These are phyloP conservation scores for Dentiscutata heterogama DNA, from an alignment of 371 early-diverging fungal genomes.

Conservation along the genomic window DNA sequence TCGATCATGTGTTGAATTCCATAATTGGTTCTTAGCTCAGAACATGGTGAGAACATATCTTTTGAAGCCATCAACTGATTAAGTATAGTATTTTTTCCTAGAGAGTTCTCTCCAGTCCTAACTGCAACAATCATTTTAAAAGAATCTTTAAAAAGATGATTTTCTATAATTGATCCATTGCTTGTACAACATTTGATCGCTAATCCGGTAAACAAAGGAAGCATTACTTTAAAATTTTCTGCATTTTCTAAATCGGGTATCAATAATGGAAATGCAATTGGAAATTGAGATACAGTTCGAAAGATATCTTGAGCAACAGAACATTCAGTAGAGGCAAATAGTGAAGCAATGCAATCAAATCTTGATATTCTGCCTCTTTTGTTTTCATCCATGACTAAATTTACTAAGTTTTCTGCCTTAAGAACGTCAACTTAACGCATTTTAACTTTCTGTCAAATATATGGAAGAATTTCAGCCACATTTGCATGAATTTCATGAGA, in stretches of 20 bases:
- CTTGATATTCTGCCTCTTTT: conserved; percentile 12
- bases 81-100: conserved; percentile 36
- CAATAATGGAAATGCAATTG: conserved; percentile 41
- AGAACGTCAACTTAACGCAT: conserved; percentile 44
- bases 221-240: conserved; percentile 37
- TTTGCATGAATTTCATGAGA: neutral
- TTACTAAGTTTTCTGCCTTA: neutral
- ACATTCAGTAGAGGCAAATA: conserved; percentile 24
- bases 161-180: conserved; percentile 43
- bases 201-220: conserved; percentile 34
- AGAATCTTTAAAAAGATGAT: conserved; percentile 37
- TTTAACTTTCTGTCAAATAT: conserved; percentile 39
- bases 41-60: conserved; percentile 23
- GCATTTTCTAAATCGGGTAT: conserved; percentile 35
- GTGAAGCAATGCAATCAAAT: conserved; percentile 35
- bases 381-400: neutral
- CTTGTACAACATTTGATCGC: conserved; percentile 39
- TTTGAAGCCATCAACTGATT: conserved; percentile 42
- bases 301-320: conserved; percentile 41
- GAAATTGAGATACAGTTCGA: conserved; percentile 38
- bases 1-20: conserved; percentile 28
- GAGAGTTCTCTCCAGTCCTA: conserved; percentile 15
- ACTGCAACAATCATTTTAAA: conserved; percentile 39
- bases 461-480: conserved; percentile 35
- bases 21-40: conserved; percentile 33